phyloP scores from a whole-genome alignment of 345 rosid species.

The sweet orange (Citrus sinensis) region DVS_A1.0 CM039166.1:24195501-24196000 shows the following conservation, averaged over 20 bases:
- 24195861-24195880: slow-evolving; percentile 26
- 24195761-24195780: slow-evolving; percentile 11
- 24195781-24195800: slow-evolving; percentile 6
- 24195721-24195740: background rate
- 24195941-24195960: slow-evolving; percentile 29
- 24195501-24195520: background rate
- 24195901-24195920: slow-evolving; percentile 17
- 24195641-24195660: slow-evolving; percentile 12
- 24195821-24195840: slow-evolving; percentile 4
- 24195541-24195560: background rate
- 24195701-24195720: slow-evolving; percentile 14
- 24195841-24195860: slow-evolving; percentile 16
- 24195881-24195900: slow-evolving; percentile 40
- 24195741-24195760: background rate
- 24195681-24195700: slow-evolving; percentile 23
- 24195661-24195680: slow-evolving; percentile 6
- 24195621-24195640: slow-evolving; percentile 12
- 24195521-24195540: background rate
- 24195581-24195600: background rate
- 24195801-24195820: slow-evolving; percentile 13
- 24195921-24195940: slow-evolving; percentile 23
- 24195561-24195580: background rate
- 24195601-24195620: background rate
- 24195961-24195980: slow-evolving; percentile 32
- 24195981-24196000: slow-evolving; percentile 14